Evolutionary conservation across 805 yeast genomes (phyloP).

Genomic region (Wickerhamiella kazuoi): DNA sequence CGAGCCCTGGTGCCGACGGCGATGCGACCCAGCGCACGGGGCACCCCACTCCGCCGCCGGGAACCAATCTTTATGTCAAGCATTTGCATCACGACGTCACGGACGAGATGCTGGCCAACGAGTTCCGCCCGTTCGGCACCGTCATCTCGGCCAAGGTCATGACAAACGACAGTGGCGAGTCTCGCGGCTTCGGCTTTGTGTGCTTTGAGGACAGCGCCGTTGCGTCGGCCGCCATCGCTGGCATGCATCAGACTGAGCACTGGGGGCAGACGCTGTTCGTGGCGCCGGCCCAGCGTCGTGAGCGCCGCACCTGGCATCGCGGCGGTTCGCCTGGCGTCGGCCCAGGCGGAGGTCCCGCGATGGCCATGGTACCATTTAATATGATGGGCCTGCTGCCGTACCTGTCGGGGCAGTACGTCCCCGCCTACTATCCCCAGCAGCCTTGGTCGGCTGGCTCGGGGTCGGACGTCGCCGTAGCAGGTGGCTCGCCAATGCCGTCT

Average conservation of each 20-base stretch:
- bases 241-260: conserved; percentile 38
- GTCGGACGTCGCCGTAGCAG: not conserved
- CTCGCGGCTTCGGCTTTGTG: conserved; percentile 71
- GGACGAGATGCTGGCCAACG: conserved; percentile 33
- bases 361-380: conserved; percentile 46
- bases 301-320: conserved; percentile 2
- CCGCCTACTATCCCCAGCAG: not conserved
- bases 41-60: conserved; percentile 20
- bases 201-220: conserved; percentile 48
- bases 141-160: conserved; percentile 39
- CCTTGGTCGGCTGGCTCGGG: not conserved
- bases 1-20: not conserved
- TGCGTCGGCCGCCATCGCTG: conserved; percentile 53
- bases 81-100: conserved; percentile 38
- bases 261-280: conserved; percentile 39
- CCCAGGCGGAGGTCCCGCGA: not conserved
- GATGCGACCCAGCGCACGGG: not conserved
- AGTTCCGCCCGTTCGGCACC: conserved; percentile 32
- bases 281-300: conserved; percentile 58
- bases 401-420: not conserved
- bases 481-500: not conserved
- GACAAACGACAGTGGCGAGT: conserved; percentile 31
- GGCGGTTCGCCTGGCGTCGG: not conserved
- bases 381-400: conserved; percentile 61
- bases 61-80: conserved; percentile 56